Evolutionary conservation across 192 early-diverging fungal genomes (phyloP).

Genomic region (Neocallimastix lanati): DNA sequence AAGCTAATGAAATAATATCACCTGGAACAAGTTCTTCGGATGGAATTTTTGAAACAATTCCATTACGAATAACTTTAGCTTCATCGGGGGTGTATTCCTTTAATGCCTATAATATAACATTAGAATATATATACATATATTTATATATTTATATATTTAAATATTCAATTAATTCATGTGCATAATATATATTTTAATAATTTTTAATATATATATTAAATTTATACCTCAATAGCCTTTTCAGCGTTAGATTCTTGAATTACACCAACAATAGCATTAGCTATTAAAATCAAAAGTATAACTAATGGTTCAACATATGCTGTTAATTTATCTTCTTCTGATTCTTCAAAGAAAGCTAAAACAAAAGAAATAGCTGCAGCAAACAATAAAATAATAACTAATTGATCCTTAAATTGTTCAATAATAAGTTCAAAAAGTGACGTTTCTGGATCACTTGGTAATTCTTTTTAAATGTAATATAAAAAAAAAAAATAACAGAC

Average conservation of each 20-base stretch:
- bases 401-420: constrained; percentile 97
- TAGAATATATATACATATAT: not conserved
- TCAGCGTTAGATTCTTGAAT: constrained; percentile 93
- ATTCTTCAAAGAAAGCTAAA: constrained; percentile 67
- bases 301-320: constrained; percentile 97
- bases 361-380: constrained; percentile 86
- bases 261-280: constrained; percentile 93
- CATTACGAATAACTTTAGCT: constrained; percentile 72
- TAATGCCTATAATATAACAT: constrained; percentile 39
- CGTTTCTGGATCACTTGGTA: constrained; percentile 76
- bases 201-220: not conserved
- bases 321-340: constrained; percentile 43
- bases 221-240: constrained; percentile 75
- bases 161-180: not conserved
- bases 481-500: not conserved
- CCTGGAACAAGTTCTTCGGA: constrained; percentile 83
- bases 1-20: constrained; percentile 77
- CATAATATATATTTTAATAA: not conserved
- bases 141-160: not conserved
- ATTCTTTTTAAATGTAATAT: constrained; percentile 22
- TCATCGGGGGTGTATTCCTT: constrained; percentile 93
- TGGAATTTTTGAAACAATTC: constrained; percentile 39
- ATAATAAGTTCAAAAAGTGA: constrained; percentile 83
- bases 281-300: constrained; percentile 92
- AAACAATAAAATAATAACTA: constrained; percentile 82